Evolutionary conservation across 768 basidiomycete genomes (phyloP), one percentile per base, ranked within the genome.

Genomic region (Phylloporus sp.): DNA sequence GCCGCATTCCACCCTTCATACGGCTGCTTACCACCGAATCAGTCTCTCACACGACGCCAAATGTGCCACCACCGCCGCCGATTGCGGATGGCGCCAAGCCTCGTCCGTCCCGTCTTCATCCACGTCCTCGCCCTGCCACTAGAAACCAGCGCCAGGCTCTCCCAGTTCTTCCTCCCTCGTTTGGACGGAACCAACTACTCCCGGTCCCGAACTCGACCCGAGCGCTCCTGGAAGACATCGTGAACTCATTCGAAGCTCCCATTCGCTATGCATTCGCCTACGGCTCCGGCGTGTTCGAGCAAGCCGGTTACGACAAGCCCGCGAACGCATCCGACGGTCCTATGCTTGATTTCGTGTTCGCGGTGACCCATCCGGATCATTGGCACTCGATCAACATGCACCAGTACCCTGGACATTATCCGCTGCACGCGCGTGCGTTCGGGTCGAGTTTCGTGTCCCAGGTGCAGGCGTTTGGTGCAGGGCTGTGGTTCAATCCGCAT

Each of bases 261-360:
- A 88, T 97, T 39, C 84, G 94, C 18, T 98, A 95, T 72, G 96
- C 94, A 1, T 93, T 97, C 61, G 96, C 96, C 0, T 99, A 98
- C 62, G 96, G 96, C 11, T 91, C 87, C 3, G 96, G 95, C 0
- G 93, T 98, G 2, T 96, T 96, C 57, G 81, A 89, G 59, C 96
- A 99, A 67, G 83, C 84, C 44, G 90, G 94, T 15, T 89, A 94
- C 56, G 53, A 58, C 49, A 51, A 63, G 27, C 52, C 66, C 49
- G n/a, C 36, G 0, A 46, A 44, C n/a, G 57, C 60, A 17, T 66
- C 71, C 15, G 64, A 71, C 17, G 60, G 67, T 34, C 93, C 93
- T 0, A 90, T 98, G 87, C 78, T 97, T 18, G 96, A 99, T 68
- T 96, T 98, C 59, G 80, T 99, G 66, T 90, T 99, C 64, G 94